phyloP scores from a whole-genome alignment of 139 green algal species.

The Monoraphidium neglectum region DNA sequence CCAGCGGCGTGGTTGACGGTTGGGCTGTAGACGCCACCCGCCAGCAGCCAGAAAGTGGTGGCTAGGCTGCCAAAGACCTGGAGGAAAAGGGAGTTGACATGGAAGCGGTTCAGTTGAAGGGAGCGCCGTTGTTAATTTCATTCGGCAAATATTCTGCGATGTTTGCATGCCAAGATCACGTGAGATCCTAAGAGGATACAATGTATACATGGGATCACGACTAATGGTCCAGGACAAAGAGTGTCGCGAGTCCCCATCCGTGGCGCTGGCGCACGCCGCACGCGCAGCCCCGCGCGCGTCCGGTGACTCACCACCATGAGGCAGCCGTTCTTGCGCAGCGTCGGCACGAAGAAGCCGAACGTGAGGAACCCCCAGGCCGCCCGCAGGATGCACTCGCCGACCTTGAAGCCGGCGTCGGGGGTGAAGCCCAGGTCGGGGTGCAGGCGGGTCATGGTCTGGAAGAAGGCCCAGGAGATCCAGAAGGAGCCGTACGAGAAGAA shows the following conservation, averaged over 20 bases:
- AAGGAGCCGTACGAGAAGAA: slow-evolving; percentile 71
- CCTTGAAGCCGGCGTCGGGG: not conserved
- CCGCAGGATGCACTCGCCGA: slow-evolving; percentile 49
- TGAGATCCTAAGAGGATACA: too few relatives aligned
- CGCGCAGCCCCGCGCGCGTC: too few relatives aligned
- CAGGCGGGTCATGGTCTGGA: slow-evolving; percentile 10
- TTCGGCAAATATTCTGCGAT: too few relatives aligned
- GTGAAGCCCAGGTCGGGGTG: not conserved
- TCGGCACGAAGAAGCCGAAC: slow-evolving; percentile 53
- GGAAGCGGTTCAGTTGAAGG: too few relatives aligned
- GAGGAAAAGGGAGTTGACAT: too few relatives aligned
- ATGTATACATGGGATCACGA: too few relatives aligned
- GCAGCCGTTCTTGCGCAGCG: slow-evolving; percentile 51
- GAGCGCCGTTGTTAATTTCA: too few relatives aligned
- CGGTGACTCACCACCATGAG: slow-evolving; percentile 35
- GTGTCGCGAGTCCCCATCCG: too few relatives aligned
- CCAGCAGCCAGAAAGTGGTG: slow-evolving; percentile 68
- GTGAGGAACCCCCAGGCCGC: slow-evolving; percentile 69
- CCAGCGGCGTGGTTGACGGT: slow-evolving; percentile 42
- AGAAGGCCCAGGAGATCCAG: slow-evolving; percentile 51
- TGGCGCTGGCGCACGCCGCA: too few relatives aligned
- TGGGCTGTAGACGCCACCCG: slow-evolving; percentile 37
- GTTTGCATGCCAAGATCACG: too few relatives aligned
- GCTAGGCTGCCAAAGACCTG: slow-evolving; percentile 57
- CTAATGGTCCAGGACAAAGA: too few relatives aligned